Percentiles rank a stretch among this genome's conserved stretches.
Conservation (phyloP, 805 yeast species). For the Candida dajiaensis region DNA sequence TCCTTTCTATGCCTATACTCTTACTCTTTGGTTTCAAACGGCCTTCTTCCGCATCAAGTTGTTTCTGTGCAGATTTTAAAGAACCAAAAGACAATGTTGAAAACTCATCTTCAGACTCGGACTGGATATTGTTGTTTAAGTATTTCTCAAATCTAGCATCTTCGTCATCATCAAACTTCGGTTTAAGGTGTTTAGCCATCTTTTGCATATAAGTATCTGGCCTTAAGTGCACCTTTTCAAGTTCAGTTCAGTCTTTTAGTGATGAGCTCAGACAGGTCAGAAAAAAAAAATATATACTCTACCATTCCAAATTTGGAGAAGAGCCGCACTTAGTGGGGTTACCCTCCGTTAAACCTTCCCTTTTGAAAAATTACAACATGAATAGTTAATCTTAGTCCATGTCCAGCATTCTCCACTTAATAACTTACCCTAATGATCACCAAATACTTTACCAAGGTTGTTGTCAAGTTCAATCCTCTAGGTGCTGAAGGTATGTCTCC, state of each 20-base stretch:
- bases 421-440: constrained; percentile 59
- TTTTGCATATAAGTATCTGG: no score
- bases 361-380: no score
- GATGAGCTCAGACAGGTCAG: background rate
- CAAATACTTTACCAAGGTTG: constrained; percentile 75
- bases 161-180: constrained; percentile 9
- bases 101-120: constrained; percentile 30
- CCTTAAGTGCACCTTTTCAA: no score
- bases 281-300: background rate
- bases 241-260: no score
- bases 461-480: constrained; percentile 75
- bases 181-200: constrained; percentile 14
- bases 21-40: constrained; percentile 1
- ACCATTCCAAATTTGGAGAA: background rate
- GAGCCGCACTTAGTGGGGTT: background rate
- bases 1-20: constrained; percentile 1
- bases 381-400: background rate
- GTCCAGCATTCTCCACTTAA: background rate
- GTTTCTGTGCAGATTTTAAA: constrained; percentile 51
- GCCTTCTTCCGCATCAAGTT: constrained; percentile 23
- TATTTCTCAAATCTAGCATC: constrained; percentile 10
- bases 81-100: constrained; percentile 59
- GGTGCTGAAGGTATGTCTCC: constrained; percentile 47
- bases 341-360: background rate
- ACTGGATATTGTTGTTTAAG: background rate